Percentiles rank a stretch among this genome's conserved stretches.
Evolutionary conservation across 2,329 filamentous ascomycete genomes (phyloP).

Genomic region (Monilinia fructicola): DNA sequence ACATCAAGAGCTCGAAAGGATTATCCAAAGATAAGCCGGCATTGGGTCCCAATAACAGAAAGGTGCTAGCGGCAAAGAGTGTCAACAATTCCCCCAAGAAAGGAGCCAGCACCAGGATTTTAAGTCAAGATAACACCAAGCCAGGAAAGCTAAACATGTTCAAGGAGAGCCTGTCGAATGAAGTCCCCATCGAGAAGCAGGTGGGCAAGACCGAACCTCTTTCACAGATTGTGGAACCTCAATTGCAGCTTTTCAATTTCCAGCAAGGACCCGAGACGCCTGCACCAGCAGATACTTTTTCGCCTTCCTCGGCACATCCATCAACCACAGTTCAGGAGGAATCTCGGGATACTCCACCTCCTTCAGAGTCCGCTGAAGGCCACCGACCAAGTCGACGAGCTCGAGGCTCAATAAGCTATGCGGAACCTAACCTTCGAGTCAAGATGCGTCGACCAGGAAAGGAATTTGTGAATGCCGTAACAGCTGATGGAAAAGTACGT

Average conservation of each 20-base stretch:
- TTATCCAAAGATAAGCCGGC: slow-evolving; percentile 31
- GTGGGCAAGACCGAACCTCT: not conserved
- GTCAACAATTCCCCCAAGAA: slow-evolving; percentile 59
- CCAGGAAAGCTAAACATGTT: slow-evolving; percentile 44
- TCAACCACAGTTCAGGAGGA: slow-evolving; percentile 35
- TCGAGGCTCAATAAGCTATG: slow-evolving; percentile 71
- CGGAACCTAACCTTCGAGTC: slow-evolving; percentile 75
- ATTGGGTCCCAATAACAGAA: slow-evolving; percentile 31
- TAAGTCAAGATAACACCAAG: slow-evolving; percentile 43
- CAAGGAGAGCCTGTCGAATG: slow-evolving; percentile 31
- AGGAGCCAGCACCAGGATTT: slow-evolving; percentile 40
- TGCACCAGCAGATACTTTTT: slow-evolving; percentile 46
- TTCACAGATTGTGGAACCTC: not conserved
- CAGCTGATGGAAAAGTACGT: slow-evolving; percentile 56
- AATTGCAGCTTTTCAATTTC: slow-evolving; percentile 39
- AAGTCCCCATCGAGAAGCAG: slow-evolving; percentile 21
- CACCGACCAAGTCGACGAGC: slow-evolving; percentile 66
- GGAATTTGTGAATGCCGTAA: slow-evolving; percentile 71
- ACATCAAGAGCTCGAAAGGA: slow-evolving; percentile 29
- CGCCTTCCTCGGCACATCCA: slow-evolving; percentile 52
- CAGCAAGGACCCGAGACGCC: slow-evolving; percentile 41
- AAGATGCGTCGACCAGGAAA: slow-evolving; percentile 84
- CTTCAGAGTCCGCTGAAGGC: slow-evolving; percentile 54
- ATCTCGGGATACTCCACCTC: slow-evolving; percentile 58
- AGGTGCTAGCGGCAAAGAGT: slow-evolving; percentile 51